Percentiles rank a stretch among this genome's conserved stretches.
These are phyloP conservation scores for Prunella vulgaris DNA, from an alignment of 257 asterid species.

Conservation along the genomic window DNA sequence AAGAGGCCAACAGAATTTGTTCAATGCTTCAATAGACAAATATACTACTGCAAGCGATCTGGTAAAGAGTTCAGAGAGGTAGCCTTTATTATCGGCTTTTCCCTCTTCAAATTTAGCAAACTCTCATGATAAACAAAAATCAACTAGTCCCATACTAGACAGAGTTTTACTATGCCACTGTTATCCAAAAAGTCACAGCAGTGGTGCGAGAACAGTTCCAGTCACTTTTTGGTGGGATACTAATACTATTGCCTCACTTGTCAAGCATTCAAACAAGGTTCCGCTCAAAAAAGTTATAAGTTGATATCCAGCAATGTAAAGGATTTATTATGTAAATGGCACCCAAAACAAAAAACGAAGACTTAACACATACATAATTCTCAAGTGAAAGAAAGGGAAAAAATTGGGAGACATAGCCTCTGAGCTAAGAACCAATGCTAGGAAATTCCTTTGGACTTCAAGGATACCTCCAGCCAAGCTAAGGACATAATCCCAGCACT, in stretches of 20 bases:
- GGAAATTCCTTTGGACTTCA: not conserved
- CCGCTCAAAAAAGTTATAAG: not conserved
- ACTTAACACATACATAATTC: not conserved
- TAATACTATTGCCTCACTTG: not conserved
- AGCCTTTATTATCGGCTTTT: not conserved
- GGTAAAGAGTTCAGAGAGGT: not conserved
- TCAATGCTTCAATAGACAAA: not conserved
- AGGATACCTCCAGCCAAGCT: not conserved
- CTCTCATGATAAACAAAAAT: not conserved
- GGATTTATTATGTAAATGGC: not conserved
- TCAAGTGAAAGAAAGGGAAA: not conserved
- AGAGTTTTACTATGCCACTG: not conserved
- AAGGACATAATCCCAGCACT: not conserved
- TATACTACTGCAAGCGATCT: not conserved
- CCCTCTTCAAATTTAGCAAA: not conserved
- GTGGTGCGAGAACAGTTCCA: not conserved
- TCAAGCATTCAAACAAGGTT: not conserved
- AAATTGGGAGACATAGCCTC: not conserved
- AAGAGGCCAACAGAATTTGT: not conserved
- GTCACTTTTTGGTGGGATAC: not conserved
- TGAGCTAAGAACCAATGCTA: not conserved
- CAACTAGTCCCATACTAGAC: not conserved
- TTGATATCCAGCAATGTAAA: not conserved
- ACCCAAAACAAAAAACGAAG: not conserved
- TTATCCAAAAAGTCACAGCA: not conserved